These are phyloP conservation scores for Monosporozyma yasuniensis DNA, from an alignment of 805 yeast genomes.

Conservation along the genomic window DNA sequence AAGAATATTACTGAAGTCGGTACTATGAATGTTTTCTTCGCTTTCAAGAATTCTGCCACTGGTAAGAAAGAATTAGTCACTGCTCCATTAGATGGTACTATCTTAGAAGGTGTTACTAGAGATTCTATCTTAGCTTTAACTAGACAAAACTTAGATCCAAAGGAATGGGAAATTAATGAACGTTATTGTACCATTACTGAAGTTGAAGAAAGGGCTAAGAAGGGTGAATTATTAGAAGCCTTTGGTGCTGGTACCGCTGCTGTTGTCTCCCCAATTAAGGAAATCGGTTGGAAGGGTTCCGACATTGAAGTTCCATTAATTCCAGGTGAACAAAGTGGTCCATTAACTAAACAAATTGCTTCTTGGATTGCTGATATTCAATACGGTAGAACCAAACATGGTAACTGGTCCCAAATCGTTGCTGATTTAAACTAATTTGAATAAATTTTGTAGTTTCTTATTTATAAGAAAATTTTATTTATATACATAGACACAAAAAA, in stretches of 20 bases:
- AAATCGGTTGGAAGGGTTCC: slow-evolving; percentile 70
- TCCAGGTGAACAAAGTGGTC: slow-evolving; percentile 72
- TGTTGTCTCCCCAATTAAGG: slow-evolving; percentile 86
- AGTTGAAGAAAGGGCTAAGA: slow-evolving; percentile 63
- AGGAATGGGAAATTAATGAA: slow-evolving; percentile 78
- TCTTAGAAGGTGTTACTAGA: slow-evolving; percentile 93
- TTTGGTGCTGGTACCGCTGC: slow-evolving; percentile 98
- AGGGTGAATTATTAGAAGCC: slow-evolving; percentile 85
- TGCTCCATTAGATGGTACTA: slow-evolving; percentile 95
- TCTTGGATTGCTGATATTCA: slow-evolving; percentile 85
- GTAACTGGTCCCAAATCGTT: slow-evolving; percentile 39
- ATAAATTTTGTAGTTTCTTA: no score
- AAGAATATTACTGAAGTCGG: slow-evolving; percentile 90
- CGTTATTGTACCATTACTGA: slow-evolving; percentile 77
- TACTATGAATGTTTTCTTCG: slow-evolving; percentile 92
- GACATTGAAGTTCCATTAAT: slow-evolving; percentile 71
- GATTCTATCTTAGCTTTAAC: slow-evolving; percentile 75
- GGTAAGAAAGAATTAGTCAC: slow-evolving; percentile 91
- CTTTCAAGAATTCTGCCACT: slow-evolving; percentile 58
- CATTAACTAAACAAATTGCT: slow-evolving; percentile 66
- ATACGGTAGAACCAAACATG: slow-evolving; percentile 72
- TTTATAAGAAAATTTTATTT: background rate
- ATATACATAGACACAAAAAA: background rate
- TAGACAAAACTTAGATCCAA: slow-evolving; percentile 60
- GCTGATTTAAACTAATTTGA: slow-evolving; percentile 25